These are phyloP conservation scores for Cladophialophora chaetospira DNA, from an alignment of 2,329 filamentous ascomycete species.

Conservation along the genomic window DNA sequence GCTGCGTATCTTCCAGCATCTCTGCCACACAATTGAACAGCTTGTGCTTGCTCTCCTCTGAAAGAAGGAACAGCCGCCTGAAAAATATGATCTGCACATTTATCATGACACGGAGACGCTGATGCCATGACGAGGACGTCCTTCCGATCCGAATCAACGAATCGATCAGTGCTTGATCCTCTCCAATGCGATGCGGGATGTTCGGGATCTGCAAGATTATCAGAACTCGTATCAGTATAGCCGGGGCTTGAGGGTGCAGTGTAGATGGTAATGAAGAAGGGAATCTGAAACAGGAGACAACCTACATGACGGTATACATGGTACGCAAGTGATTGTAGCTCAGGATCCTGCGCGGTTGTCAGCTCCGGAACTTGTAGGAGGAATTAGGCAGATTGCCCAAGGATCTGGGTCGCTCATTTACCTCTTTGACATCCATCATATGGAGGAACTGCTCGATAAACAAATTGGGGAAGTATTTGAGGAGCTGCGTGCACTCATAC, in stretches of 20 bases:
- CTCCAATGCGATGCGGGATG: slow-evolving; percentile 83
- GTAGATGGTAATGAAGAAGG: too few species aligned
- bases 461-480: slow-evolving; percentile 84
- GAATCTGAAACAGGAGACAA: too few species aligned
- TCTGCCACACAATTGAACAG: slow-evolving; percentile 91
- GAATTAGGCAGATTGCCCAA: background rate
- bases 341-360: slow-evolving; percentile 64
- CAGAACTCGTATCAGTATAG: too few species aligned
- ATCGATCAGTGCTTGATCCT: slow-evolving; percentile 81
- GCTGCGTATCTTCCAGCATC: slow-evolving; percentile 89
- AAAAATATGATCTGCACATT: slow-evolving; percentile 99
- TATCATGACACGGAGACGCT: slow-evolving; percentile 88
- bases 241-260: too few species aligned
- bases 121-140: slow-evolving; percentile 86
- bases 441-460: slow-evolving; percentile 93
- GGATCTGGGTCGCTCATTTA: background rate
- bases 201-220: too few species aligned
- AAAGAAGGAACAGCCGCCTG: slow-evolving; percentile 86
- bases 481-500: slow-evolving; percentile 87
- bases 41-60: slow-evolving; percentile 69
- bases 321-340: slow-evolving; percentile 90
- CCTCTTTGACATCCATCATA: slow-evolving; percentile 99
- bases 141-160: slow-evolving; percentile 86
- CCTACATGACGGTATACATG: slow-evolving; percentile 94
- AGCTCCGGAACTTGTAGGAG: too few species aligned